Evolutionary conservation across 768 basidiomycete species (phyloP).

Genomic region (Suillus hirtellus): DNA sequence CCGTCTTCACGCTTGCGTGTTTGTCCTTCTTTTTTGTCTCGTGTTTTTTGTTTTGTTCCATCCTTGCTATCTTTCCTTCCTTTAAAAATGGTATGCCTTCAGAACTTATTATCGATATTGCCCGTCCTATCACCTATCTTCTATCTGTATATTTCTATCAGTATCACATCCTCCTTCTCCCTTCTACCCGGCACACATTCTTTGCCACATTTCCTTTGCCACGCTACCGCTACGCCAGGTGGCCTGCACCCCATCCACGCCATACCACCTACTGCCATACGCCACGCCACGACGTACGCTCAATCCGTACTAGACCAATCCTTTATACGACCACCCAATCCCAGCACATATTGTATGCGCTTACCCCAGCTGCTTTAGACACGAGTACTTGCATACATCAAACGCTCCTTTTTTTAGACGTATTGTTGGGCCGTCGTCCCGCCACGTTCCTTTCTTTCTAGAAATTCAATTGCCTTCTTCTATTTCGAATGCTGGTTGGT

Average conservation of each 20-base stretch:
- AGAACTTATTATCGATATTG: neutral
- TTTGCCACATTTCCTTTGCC: neutral
- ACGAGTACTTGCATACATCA: neutral
- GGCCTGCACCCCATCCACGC: neutral
- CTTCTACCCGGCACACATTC: neutral
- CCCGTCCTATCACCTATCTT: neutral
- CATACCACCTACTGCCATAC: neutral
- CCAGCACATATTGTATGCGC: neutral
- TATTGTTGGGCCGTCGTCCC: neutral
- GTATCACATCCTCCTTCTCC: neutral
- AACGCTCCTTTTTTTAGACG: neutral
- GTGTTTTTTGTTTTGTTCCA: neutral
- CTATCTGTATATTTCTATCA: neutral
- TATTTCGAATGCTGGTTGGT: neutral
- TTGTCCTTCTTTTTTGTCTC: neutral
- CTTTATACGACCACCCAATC: neutral
- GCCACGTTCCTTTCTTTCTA: neutral
- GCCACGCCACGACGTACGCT: neutral
- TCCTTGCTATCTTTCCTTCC: neutral
- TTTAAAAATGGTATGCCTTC: neutral
- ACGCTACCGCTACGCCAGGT: neutral
- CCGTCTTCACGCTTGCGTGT: slow-evolving; percentile 2
- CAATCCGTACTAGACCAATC: neutral
- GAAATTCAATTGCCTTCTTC: neutral
- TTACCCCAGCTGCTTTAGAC: neutral